phyloP scores from a whole-genome alignment of 73 alveolate species.

The Effrenium voratum region DNA sequence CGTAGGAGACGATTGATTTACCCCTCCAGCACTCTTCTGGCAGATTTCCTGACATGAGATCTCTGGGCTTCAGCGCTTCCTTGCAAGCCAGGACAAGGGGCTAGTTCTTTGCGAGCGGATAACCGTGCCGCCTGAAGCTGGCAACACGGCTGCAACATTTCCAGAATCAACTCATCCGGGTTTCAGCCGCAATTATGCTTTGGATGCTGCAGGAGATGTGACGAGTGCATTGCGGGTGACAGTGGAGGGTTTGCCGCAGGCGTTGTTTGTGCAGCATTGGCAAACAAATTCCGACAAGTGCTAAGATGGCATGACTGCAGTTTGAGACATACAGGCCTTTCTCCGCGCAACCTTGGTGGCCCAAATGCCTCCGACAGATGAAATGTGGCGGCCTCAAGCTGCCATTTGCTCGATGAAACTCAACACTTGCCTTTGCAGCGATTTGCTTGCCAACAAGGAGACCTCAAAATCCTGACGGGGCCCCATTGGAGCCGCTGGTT shows the following conservation, averaged over 20 bases:
- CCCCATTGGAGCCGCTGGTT: constrained; percentile 77
- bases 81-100: constrained; percentile 62
- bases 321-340: constrained; percentile 13
- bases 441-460: not conserved
- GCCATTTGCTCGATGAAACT: not conserved
- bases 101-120: constrained; percentile 80
- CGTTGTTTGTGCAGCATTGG: not conserved
- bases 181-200: not conserved
- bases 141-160: not conserved
- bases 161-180: not conserved
- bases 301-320: not conserved
- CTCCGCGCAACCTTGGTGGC: constrained; percentile 70
- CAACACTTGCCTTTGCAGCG: not conserved
- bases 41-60: no score
- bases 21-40: no score
- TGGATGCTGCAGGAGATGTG: constrained; percentile 32
- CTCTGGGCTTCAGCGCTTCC: no score
- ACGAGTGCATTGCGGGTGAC: constrained; percentile 61
- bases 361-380: constrained; percentile 77
- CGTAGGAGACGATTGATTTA: no score
- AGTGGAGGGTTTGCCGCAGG: constrained; percentile 77
- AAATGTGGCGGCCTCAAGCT: constrained; percentile 4
- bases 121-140: constrained; percentile 64
- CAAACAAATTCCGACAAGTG: not conserved
- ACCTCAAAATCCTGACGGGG: constrained; percentile 82